Evolutionary conservation across 164 flowering plant species (phyloP).

Genomic region (Vitis rotundifolia): DNA sequence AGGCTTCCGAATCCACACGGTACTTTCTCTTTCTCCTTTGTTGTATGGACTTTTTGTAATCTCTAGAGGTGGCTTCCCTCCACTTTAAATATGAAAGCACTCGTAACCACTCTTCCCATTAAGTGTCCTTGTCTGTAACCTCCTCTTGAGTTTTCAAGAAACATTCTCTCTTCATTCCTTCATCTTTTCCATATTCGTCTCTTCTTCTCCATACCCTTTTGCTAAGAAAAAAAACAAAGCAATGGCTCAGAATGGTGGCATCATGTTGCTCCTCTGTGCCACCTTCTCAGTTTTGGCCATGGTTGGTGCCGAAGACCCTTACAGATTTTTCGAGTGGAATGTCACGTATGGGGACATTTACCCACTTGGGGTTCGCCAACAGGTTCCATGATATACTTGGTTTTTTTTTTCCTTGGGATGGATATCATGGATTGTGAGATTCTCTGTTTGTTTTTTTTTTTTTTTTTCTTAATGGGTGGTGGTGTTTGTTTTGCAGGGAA

Average conservation of each 20-base stretch:
- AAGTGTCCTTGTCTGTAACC: conserved; percentile 6
- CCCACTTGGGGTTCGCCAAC: conserved; percentile 67
- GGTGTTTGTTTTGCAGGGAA: conserved; percentile 46
- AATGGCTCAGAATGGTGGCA: neutral
- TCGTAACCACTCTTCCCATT: conserved; percentile 1
- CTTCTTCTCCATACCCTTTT: neutral
- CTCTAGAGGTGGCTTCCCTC: neutral
- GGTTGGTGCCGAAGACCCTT: conserved; percentile 53
- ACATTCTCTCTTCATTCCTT: neutral
- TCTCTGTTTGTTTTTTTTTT: neutral
- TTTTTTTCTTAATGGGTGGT: neutral
- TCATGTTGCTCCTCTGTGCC: neutral
- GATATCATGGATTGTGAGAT: neutral
- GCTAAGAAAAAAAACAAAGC: no score
- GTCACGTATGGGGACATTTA: conserved; percentile 59
- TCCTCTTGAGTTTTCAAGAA: neutral
- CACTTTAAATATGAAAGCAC: conserved; percentile 1
- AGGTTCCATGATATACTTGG: conserved; percentile 29
- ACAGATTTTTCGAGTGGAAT: conserved; percentile 55
- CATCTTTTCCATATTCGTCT: neutral
- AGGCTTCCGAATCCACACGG: no score
- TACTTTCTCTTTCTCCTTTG: no score
- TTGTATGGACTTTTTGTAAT: no score
- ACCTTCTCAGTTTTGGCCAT: neutral
- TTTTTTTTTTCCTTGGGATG: neutral